Conservation (phyloP, 2,329 filamentous ascomycete genomes). For the Fusarium continuum region DNA sequence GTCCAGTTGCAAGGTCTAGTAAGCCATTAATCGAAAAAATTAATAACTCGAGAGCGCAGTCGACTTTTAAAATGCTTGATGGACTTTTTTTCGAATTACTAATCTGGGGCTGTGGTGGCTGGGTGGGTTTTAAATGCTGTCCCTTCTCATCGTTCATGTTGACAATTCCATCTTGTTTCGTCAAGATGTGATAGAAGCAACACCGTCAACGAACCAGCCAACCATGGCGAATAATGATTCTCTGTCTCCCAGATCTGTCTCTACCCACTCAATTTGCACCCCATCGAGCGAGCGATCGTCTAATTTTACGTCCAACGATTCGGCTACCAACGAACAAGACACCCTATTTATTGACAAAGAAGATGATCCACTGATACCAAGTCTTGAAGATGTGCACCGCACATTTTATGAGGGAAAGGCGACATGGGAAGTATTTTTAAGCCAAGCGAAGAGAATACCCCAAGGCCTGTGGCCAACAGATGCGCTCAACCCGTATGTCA, state of each 20-base stretch:
- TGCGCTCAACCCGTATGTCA: not conserved
- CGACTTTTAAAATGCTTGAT: not conserved
- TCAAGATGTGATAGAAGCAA: not conserved
- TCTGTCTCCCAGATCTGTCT: not conserved
- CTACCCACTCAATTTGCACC: not conserved
- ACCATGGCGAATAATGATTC: not conserved
- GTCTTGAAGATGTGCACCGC: not conserved
- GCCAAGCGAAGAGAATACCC: not conserved
- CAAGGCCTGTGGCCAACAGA: not conserved
- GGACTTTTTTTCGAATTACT: conserved; percentile 9
- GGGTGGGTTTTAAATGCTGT: too few relatives aligned
- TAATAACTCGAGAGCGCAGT: not conserved
- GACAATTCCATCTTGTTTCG: too few relatives aligned
- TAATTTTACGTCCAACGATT: not conserved
- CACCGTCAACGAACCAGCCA: not conserved
- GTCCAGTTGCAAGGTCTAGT: not conserved
- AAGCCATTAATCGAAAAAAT: not conserved
- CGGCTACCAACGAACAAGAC: not conserved
- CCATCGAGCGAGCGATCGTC: not conserved
- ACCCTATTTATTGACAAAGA: too few relatives aligned
- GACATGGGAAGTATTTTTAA: not conserved
- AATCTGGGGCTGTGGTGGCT: not conserved
- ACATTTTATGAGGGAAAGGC: not conserved
- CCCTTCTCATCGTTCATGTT: too few relatives aligned
- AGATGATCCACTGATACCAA: not conserved